Evolutionary conservation across 345 rosid species (phyloP).

Genomic region (Geranium rotundifolium): DNA sequence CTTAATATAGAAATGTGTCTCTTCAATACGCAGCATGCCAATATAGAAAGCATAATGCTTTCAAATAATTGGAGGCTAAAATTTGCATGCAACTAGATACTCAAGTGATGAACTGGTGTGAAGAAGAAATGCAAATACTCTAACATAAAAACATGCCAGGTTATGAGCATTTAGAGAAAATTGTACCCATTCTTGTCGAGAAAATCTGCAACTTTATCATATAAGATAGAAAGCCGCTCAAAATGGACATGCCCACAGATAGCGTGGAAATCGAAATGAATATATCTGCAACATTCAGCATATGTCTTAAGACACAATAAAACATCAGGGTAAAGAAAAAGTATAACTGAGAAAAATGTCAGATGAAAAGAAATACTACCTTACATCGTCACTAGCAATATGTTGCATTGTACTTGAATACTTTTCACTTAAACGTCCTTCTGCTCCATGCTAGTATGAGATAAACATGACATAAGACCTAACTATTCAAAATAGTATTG

Average conservation of each 20-base stretch:
- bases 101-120: conserved; percentile 1
- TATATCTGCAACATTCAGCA: conserved; percentile 43
- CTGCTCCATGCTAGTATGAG: conserved; percentile 76
- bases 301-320: no score
- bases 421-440: conserved; percentile 78
- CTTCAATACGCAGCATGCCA: no score
- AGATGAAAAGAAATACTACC: conserved; percentile 40
- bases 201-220: conserved; percentile 72
- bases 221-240: conserved; percentile 87
- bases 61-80: no score
- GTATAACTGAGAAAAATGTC: conserved; percentile 4
- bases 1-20: no score
- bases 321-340: background rate
- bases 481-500: conserved; percentile 8
- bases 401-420: conserved; percentile 58
- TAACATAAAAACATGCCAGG: conserved; percentile 6
- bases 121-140: background rate
- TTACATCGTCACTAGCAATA: conserved; percentile 63
- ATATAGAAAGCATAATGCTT: no score
- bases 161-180: background rate
- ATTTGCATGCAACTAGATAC: background rate
- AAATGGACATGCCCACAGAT: conserved; percentile 94
- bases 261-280: conserved; percentile 88
- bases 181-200: conserved; percentile 76
- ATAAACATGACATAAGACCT: conserved; percentile 11